These are phyloP conservation scores for Sclerotinia spermophila DNA, from an alignment of 2,329 filamentous ascomycete species.

Conservation along the genomic window DNA sequence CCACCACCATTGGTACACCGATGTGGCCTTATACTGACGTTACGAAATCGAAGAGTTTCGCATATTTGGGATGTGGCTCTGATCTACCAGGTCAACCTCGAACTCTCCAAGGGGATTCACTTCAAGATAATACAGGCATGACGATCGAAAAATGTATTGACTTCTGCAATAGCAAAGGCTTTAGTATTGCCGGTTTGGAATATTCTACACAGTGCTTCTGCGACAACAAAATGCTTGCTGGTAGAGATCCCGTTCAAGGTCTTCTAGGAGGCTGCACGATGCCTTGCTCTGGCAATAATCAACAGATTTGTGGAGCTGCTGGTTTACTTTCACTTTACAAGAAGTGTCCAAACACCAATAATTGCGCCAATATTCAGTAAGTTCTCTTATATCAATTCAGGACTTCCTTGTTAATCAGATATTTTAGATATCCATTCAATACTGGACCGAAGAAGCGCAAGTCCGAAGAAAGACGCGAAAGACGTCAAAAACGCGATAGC, in stretches of 20 bases:
- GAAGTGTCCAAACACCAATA: not conserved
- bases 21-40: slow-evolving; percentile 43
- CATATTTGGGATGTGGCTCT: slow-evolving; percentile 59
- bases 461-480: not conserved
- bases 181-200: slow-evolving; percentile 36
- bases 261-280: slow-evolving; percentile 17
- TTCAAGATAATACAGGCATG: slow-evolving; percentile 21
- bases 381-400: not conserved
- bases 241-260: slow-evolving; percentile 9
- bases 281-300: slow-evolving; percentile 22
- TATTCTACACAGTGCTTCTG: slow-evolving; percentile 36
- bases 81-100: slow-evolving; percentile 44
- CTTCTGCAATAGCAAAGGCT: slow-evolving; percentile 37
- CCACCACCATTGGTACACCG: slow-evolving; percentile 46
- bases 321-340: slow-evolving; percentile 20
- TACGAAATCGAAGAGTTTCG: slow-evolving; percentile 49
- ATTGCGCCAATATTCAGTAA: slow-evolving; percentile 14
- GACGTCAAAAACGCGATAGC: slow-evolving; percentile 8
- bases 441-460: not conserved
- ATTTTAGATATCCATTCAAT: slow-evolving; percentile 14
- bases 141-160: slow-evolving; percentile 28
- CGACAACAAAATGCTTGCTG: slow-evolving; percentile 23
- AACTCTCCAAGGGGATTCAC: slow-evolving; percentile 7
- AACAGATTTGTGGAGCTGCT: slow-evolving; percentile 31
- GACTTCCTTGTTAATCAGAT: not conserved